Evolutionary conservation across 495 filamentous ascomycete genomes (phyloP), one percentile per base, ranked within the genome.

Genomic region (Neurospora sp.): DNA sequence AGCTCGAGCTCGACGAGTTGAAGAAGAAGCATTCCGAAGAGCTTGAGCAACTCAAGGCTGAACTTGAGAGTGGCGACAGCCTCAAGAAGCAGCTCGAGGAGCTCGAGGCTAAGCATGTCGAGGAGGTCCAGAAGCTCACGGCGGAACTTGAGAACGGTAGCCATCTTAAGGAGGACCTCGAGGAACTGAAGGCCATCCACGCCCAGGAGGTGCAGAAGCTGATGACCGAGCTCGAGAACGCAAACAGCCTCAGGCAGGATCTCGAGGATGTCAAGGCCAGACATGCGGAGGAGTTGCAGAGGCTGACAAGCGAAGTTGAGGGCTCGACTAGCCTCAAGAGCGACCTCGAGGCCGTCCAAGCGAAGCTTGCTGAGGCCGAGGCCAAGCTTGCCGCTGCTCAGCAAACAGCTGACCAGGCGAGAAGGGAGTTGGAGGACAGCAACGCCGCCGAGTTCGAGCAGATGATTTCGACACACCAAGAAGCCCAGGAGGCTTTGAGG

Each of bases 391-490:
- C 78, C 12, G 74, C 79, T 22, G 78, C 80, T 14, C 27, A 65
- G 27, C 53, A 65, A 17, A 35, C 53, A 4, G 69, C 87, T n/a
- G 82, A 80, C 31, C 74, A 82, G 2, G 68, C 82, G 22, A 85
- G 81, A 77, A 83, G 84, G 72, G 80, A 81, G 38, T 78, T 79
- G 14, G 84, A 87, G 69, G 80, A 83, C 27, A 78, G 75, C 14
- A 84, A 88, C 72, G 80, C 80, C 6, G 76, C 78, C 38, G 86
- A 88, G 71, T 73, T 87, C 8, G 84, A 88, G 75, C 83, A 85
- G 74, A 74, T 88, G 35, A 82, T 84, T 48, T 74, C 79, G 0
- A 74, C 79, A 75, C 79, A 86, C 74, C 79, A 81, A 68, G 82
- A 85, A 73, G 80, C 82, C 37, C 78, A 83, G 38, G 81, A 85